phyloP scores from a whole-genome alignment of 768 basidiomycete genomes.

The Collybia sp. region DNA sequence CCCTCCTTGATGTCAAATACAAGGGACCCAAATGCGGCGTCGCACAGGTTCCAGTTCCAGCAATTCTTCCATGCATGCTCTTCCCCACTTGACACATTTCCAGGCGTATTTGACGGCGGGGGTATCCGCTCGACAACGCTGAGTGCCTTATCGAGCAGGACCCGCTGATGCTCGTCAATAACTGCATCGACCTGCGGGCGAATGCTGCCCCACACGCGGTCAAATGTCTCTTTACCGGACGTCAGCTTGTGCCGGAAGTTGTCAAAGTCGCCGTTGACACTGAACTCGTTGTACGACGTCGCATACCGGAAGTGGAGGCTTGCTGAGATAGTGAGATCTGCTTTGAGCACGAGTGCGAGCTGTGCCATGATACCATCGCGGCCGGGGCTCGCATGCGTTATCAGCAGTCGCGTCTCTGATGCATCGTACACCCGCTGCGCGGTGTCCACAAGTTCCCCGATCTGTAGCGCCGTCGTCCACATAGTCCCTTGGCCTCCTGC shows the following conservation, averaged over 20 bases:
- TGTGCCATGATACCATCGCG: constrained; percentile 91
- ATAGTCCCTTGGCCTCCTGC: constrained; percentile 97
- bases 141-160: constrained; percentile 85
- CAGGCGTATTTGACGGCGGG: constrained; percentile 37
- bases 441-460: constrained; percentile 97
- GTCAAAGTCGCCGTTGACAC: constrained; percentile 86
- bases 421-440: constrained; percentile 91
- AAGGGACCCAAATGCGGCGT: constrained; percentile 89
- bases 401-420: constrained; percentile 88
- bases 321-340: constrained; percentile 90
- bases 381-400: constrained; percentile 90
- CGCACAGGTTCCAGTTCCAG: constrained; percentile 99
- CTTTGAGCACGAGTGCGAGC: constrained; percentile 85
- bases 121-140: constrained; percentile 83
- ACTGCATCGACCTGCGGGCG: constrained; percentile 87
- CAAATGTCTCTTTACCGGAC: constrained; percentile 76
- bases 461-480: constrained; percentile 97
- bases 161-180: constrained; percentile 86
- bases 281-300: constrained; percentile 95
- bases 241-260: constrained; percentile 71
- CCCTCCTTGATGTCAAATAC: constrained; percentile 90
- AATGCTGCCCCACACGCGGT: constrained; percentile 93
- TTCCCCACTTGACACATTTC: constrained; percentile 57
- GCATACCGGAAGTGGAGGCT: constrained; percentile 98
- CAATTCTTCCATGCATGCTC: constrained; percentile 98